Evolutionary conservation across 495 filamentous ascomycete species (phyloP), one percentile per base, ranked within the genome.

Genomic region (Trichoderma virens): DNA sequence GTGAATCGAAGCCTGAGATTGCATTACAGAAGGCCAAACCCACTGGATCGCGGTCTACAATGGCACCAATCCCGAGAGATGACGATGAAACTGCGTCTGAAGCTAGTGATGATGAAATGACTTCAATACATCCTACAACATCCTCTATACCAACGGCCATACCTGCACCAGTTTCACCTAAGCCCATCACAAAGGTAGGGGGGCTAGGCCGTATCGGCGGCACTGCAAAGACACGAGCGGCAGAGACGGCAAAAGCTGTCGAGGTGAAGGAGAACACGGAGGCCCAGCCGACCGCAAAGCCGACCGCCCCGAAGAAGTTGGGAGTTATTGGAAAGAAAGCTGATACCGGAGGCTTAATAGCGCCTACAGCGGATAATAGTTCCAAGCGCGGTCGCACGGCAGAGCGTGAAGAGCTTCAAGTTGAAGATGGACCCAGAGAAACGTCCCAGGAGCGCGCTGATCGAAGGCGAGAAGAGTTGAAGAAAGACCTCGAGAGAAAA

Each of bases 401-500:
- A 62, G 20, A 39, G 62, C 16, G 66, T 47, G 13, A 65, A 66
- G 38, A 64, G 68, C 20, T 54, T 34, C 27, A 45, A 25, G 34
- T 20, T 34, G 61, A 65, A 28, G 63, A 63, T 14, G 28, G 43
- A 28, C 61, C 63, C 4, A 65, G 75, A 25, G 79, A 81, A 65
- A 80, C 78, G 2, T 78, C 76, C 0, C 67, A 81, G 61, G 83
- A 90, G 68, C 82, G 79, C 62, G 85, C 86, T 5, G 78, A 87
- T 63, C 81, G 83, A 62, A 90, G 84, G 67, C 79, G 88, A 27
- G 80, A 81, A 59, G 82, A 87, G 67, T 69, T 91, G 62, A 85
- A 88, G 67, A 79, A 79, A 60, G 82, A 89, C 60, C 73, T 90
- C n/a, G 85, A 86, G 65, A 80, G 72, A 67, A 86, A 86, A 67